Percentiles rank a stretch among this genome's conserved stretches.
Evolutionary conservation across 257 asterid genomes (phyloP).

Genomic region (Solanum commersonii): DNA sequence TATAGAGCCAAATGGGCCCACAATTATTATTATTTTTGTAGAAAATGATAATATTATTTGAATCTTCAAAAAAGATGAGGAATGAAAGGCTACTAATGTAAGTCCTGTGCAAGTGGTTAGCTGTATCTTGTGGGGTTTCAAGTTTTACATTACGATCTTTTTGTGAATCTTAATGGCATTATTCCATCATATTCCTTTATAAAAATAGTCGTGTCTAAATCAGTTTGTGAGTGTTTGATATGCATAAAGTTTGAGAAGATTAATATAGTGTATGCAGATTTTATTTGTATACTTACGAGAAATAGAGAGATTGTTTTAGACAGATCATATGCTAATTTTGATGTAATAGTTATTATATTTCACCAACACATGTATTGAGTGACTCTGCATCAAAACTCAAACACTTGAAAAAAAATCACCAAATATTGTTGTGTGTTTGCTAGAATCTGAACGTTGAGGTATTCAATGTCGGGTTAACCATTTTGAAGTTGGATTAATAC

Average conservation of each 20-base stretch:
- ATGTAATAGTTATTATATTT: not conserved
- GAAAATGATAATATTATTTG: not conserved
- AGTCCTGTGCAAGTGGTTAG: not conserved
- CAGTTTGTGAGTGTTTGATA: too few species aligned
- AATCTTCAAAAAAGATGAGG: conserved; percentile 2
- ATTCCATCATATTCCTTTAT: not conserved
- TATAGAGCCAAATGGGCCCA: not conserved
- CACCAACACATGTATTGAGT: not conserved
- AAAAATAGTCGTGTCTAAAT: not conserved
- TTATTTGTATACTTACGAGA: too few species aligned
- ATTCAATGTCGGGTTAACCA: not conserved
- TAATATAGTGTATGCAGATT: too few species aligned
- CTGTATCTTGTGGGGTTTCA: not conserved
- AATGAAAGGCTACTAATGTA: conserved; percentile 10
- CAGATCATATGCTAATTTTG: too few species aligned
- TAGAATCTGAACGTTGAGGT: not conserved
- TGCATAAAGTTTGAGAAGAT: not conserved
- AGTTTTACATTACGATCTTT: not conserved
- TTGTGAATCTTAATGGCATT: not conserved
- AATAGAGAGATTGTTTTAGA: too few species aligned
- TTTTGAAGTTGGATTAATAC: not conserved
- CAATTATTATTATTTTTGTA: not conserved
- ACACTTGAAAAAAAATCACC: not conserved
- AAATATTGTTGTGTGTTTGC: not conserved
- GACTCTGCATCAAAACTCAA: not conserved